Evolutionary conservation across 176 grass and related monocot species (phyloP).

Genomic region (Calamus simplicifolius): DNA sequence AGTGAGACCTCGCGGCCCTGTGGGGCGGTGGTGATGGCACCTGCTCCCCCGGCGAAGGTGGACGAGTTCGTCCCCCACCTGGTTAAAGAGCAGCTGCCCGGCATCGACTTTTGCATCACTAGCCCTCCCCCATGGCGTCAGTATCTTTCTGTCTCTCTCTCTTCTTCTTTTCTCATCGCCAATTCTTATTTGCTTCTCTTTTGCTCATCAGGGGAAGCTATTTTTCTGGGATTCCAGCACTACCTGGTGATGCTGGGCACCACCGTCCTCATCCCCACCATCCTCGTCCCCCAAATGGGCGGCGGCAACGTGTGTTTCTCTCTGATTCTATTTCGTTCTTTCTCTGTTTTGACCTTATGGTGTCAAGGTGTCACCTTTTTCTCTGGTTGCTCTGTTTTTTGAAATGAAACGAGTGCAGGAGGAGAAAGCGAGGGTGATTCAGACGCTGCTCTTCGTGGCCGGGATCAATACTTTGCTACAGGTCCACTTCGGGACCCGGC

Average conservation of each 20-base stretch:
- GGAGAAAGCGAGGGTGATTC: slow-evolving; percentile 94
- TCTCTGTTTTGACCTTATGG: neutral
- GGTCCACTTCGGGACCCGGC: slow-evolving; percentile 67
- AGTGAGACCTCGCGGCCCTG: too few relatives aligned
- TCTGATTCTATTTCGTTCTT: neutral
- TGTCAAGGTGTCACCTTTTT: neutral
- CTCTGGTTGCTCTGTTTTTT: neutral
- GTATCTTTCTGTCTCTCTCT: neutral
- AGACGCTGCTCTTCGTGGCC: slow-evolving; percentile 78
- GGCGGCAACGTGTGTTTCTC: slow-evolving; percentile 50
- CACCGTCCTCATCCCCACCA: slow-evolving; percentile 77
- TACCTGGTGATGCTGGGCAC: slow-evolving; percentile 97
- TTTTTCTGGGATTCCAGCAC: slow-evolving; percentile 80
- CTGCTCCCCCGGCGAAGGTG: slow-evolving; percentile 25
- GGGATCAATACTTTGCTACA: slow-evolving; percentile 91
- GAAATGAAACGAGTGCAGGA: slow-evolving; percentile 23
- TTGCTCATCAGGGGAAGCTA: slow-evolving; percentile 40
- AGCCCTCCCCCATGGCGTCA: slow-evolving; percentile 84
- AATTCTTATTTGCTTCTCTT: neutral
- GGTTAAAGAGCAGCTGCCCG: slow-evolving; percentile 55
- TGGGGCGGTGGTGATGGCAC: too few relatives aligned
- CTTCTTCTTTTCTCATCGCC: neutral
- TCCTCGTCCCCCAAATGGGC: slow-evolving; percentile 88
- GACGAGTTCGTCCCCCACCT: slow-evolving; percentile 51
- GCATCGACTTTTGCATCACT: slow-evolving; percentile 86